Percentiles rank a stretch among this genome's conserved stretches.
Conservation (phyloP, 176 grass and related monocot species). For the Hordeum vulgare region MorexV3_pseudomolecules_assembly NC_058522.1:144227797-144228296, state of each 20-base stretch:
- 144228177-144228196: background rate
- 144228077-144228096: background rate
- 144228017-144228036: background rate
- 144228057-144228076: background rate
- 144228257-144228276: background rate
- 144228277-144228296: background rate
- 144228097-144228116: background rate
- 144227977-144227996: background rate
- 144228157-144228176: background rate
- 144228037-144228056: background rate
- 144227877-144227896: no score
- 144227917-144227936: background rate
- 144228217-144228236: background rate
- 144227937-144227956: background rate
- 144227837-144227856: no score
- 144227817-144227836: no score
- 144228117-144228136: background rate
- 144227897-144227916: background rate
- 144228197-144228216: background rate
- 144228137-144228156: background rate
- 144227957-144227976: background rate
- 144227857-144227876: no score
- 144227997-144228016: background rate
- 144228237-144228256: background rate
- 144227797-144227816: no score